Evolutionary conservation across 176 grass and related monocot genomes (phyloP).

Genomic region (Chloris gayana): DNA sequence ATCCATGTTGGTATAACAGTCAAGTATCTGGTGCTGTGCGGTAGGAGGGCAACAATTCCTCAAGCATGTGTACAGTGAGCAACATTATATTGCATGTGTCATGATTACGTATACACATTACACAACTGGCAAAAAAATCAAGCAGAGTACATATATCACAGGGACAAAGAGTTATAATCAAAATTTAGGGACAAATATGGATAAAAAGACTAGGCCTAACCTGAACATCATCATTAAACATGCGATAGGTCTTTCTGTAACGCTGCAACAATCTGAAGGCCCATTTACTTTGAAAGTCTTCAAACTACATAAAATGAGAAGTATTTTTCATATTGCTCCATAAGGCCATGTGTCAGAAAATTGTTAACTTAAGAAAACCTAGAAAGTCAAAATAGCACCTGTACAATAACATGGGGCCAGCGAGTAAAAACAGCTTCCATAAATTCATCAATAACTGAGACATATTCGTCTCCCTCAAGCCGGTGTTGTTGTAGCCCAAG

Average conservation of each 20-base stretch:
- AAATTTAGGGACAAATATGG: conserved; percentile 18
- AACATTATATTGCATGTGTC: not conserved
- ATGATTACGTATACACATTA: not conserved
- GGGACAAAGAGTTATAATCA: not conserved
- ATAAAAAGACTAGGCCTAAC: conserved; percentile 47
- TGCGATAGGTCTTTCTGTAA: conserved; percentile 89
- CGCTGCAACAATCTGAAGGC: conserved; percentile 91
- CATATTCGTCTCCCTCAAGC: conserved; percentile 95
- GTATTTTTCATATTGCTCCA: conserved; percentile 14
- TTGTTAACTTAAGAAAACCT: not conserved
- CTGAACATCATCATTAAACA: conserved; percentile 99
- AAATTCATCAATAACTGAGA: conserved; percentile 97
- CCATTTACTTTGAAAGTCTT: conserved; percentile 99
- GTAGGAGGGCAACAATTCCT: not conserved
- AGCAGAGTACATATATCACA: not conserved
- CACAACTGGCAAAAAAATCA: not conserved
- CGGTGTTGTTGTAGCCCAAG: conserved; percentile 90
- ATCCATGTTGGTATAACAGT: not conserved
- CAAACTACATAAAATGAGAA: conserved; percentile 64
- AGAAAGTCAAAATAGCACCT: conserved; percentile 55
- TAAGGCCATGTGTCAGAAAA: conserved; percentile 16
- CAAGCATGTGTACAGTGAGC: not conserved
- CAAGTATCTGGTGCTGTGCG: not conserved
- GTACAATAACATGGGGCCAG: conserved; percentile 98
- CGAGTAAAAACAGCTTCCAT: conserved; percentile 96